A percentile compares a stretch with the other conserved stretches of the same genome.
Evolutionary conservation across 2,329 filamentous ascomycete genomes (phyloP).

Genomic region (Truncatella angustata): DNA sequence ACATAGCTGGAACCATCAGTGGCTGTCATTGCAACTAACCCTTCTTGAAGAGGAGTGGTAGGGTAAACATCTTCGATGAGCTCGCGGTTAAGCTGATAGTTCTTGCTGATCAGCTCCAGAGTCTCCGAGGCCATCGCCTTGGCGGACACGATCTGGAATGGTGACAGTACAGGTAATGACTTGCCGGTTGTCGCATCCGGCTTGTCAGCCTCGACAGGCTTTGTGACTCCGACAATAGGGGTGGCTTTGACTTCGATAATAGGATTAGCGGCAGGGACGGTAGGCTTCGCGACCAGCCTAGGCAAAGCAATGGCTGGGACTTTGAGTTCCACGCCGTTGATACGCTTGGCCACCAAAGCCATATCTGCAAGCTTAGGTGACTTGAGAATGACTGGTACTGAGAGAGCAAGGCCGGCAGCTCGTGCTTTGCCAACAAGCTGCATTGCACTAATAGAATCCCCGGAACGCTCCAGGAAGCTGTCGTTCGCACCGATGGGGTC

Average conservation of each 20-base stretch:
- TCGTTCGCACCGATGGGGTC: slow-evolving; percentile 1
- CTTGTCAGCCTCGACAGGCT: not conserved
- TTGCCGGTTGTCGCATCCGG: not conserved
- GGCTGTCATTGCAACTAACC: not conserved
- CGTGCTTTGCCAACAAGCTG: not conserved
- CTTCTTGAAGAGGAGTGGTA: slow-evolving; percentile 6
- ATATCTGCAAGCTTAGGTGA: not conserved
- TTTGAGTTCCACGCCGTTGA: not conserved
- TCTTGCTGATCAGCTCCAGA: not conserved
- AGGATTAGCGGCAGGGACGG: not conserved
- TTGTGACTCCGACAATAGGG: not conserved
- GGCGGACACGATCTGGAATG: not conserved
- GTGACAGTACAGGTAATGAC: not conserved
- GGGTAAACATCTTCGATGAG: slow-evolving; percentile 8
- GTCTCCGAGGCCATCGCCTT: not conserved
- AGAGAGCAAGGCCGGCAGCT: not conserved
- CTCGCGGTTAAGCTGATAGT: not conserved
- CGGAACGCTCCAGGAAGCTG: not conserved
- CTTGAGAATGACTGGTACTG: slow-evolving; percentile 7
- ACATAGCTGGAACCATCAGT: not conserved
- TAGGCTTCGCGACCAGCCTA: not conserved
- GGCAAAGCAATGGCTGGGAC: not conserved
- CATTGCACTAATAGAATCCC: slow-evolving; percentile 2
- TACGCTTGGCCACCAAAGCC: slow-evolving; percentile 5
- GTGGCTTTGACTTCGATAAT: not conserved